Conservation (phyloP, 2,329 filamentous ascomycete genomes). For the Microsporum ferrugineum region DNA sequence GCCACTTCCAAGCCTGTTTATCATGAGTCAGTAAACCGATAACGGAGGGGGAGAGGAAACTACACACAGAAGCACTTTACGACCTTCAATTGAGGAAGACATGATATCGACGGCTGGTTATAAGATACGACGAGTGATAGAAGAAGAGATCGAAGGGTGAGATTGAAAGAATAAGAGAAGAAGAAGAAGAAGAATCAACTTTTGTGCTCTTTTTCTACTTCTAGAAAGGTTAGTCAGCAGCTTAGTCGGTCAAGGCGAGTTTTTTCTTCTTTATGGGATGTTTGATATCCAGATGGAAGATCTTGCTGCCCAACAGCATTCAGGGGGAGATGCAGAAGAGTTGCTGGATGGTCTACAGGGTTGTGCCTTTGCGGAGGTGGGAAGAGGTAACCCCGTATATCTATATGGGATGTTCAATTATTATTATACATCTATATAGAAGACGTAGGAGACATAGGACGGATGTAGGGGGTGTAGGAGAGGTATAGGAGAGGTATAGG, state of each 20-base stretch:
- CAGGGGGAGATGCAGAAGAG: not conserved
- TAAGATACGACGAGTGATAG: not conserved
- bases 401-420: not conserved
- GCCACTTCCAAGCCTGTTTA: conserved; percentile 15
- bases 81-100: conserved; percentile 10
- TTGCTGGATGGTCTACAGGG: not conserved
- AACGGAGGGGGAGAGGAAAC: not conserved
- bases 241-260: not conserved
- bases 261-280: not conserved
- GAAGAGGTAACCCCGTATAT: not conserved
- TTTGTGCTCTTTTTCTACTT: not conserved
- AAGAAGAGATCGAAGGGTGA: not conserved
- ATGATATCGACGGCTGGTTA: not conserved
- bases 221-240: not conserved
- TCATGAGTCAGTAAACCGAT: conserved; percentile 1
- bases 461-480: not conserved
- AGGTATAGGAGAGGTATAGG: not conserved
- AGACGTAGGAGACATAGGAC: not conserved
- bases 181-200: not conserved
- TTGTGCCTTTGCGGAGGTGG: not conserved
- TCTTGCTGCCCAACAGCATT: not conserved
- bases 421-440: not conserved
- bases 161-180: not conserved
- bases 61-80: conserved; percentile 16
- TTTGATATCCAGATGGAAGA: not conserved